phyloP scores from a whole-genome alignment of 495 filamentous ascomycete genomes.

The Penicillium salamii region DNA sequence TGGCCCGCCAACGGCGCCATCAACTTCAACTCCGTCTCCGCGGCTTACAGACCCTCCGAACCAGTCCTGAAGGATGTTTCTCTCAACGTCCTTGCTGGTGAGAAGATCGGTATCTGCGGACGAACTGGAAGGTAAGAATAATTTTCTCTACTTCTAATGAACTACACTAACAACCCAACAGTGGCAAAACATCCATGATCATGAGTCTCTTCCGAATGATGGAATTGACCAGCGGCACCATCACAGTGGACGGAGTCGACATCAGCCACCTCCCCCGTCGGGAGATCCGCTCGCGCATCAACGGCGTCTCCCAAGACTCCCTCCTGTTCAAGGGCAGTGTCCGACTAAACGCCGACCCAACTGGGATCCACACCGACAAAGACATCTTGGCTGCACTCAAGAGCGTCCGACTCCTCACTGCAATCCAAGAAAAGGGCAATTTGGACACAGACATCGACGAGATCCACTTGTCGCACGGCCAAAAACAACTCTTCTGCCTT shows the following conservation, averaged over 20 bases:
- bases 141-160: background rate
- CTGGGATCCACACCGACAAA: conserved; percentile 20
- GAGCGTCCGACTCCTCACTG: conserved; percentile 45
- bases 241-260: conserved; percentile 48
- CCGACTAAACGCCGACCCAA: conserved; percentile 49
- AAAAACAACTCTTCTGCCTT: conserved; percentile 64
- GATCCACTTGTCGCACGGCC: conserved; percentile 55
- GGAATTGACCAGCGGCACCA: conserved; percentile 39
- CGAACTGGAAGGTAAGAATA: conserved; percentile 42
- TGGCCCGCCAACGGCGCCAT: conserved; percentile 55
- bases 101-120: conserved; percentile 57
- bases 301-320: conserved; percentile 56
- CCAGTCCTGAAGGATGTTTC: conserved; percentile 50
- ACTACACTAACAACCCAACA: conserved; percentile 9
- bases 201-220: conserved; percentile 55
- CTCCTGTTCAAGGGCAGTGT: conserved; percentile 49
- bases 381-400: conserved; percentile 47
- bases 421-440: conserved; percentile 49
- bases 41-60: conserved; percentile 39
- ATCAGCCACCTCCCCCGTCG: conserved; percentile 45
- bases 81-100: conserved; percentile 49
- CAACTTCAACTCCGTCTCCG: conserved; percentile 43
- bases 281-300: conserved; percentile 46
- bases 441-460: conserved; percentile 50
- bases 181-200: conserved; percentile 50